Evolutionary conservation across 1,284 basidiomycete species (phyloP).

Genomic region (Ustanciosporium gigantosporum): DNA sequence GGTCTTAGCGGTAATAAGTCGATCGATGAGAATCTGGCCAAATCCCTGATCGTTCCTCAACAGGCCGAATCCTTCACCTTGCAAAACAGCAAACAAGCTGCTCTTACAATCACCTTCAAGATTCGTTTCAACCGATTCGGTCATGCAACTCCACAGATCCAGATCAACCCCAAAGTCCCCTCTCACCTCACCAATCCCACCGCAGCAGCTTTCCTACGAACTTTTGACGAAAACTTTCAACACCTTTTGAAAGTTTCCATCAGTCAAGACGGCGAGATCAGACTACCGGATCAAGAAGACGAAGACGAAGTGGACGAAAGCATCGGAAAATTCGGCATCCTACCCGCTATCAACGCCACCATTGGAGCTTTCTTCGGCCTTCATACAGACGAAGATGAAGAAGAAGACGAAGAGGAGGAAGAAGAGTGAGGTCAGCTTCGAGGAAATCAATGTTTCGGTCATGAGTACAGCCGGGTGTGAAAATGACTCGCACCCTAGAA

Average conservation of each 20-base stretch:
- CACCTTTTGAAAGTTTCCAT: constrained; percentile 9
- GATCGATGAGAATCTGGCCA: constrained; percentile 4
- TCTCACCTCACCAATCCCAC: not conserved
- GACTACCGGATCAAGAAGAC: constrained; percentile 4
- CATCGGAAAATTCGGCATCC: constrained; percentile 13
- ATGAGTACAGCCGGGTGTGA: too few species aligned
- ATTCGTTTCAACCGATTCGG: constrained; percentile 23
- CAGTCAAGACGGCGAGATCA: constrained; percentile 3
- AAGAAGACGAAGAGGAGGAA: not conserved
- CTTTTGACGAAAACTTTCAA: constrained; percentile 5
- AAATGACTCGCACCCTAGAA: too few species aligned
- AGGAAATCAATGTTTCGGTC: too few species aligned
- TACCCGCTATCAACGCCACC: constrained; percentile 2
- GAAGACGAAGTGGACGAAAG: constrained; percentile 1
- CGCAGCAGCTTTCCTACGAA: not conserved
- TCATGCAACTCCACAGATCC: constrained; percentile 9
- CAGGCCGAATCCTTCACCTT: constrained; percentile 1
- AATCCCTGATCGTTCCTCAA: constrained; percentile 5
- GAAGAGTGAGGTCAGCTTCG: constrained; percentile 1
- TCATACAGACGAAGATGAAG: not conserved
- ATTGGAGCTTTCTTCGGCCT: constrained; percentile 22
- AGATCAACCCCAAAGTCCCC: constrained; percentile 2
- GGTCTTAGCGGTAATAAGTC: not conserved
- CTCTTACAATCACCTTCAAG: constrained; percentile 2
- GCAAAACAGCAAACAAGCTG: constrained; percentile 1